Evolutionary conservation across 164 flowering plant species (phyloP).

Genomic region (Magnolia changhungtana): DNA sequence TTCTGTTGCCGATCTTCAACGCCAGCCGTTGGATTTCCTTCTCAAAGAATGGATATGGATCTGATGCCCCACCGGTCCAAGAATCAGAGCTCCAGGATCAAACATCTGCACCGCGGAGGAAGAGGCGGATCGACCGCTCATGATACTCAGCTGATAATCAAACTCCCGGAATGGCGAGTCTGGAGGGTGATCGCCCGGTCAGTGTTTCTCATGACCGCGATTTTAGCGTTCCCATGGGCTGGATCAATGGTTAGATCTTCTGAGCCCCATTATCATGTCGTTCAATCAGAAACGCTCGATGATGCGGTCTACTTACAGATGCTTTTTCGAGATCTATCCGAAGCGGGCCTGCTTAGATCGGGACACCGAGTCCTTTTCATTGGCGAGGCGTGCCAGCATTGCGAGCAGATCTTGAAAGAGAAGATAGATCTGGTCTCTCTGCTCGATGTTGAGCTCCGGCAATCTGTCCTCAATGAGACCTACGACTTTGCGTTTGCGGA

Average conservation of each 20-base stretch:
- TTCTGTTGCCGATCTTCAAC: neutral
- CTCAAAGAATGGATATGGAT: neutral
- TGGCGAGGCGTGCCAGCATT: slow-evolving; percentile 6
- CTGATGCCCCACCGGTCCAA: neutral
- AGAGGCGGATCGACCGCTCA: neutral
- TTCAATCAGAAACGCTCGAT: slow-evolving; percentile 1
- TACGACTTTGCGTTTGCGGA: slow-evolving; percentile 39
- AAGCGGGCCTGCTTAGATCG: slow-evolving; percentile 45
- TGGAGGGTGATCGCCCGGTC: slow-evolving; percentile 46
- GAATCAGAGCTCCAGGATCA: slow-evolving; percentile 4
- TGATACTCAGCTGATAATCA: slow-evolving; percentile 30
- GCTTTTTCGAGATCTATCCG: slow-evolving; percentile 46
- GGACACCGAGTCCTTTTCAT: slow-evolving; percentile 39
- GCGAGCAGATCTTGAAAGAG: slow-evolving; percentile 14
- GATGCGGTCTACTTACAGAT: slow-evolving; percentile 15
- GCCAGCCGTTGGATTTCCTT: neutral
- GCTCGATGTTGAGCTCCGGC: slow-evolving; percentile 26
- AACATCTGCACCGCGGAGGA: neutral
- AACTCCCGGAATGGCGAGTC: slow-evolving; percentile 33
- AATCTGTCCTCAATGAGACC: slow-evolving; percentile 25
- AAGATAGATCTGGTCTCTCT: slow-evolving; percentile 25
- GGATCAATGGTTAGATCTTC: slow-evolving; percentile 10
- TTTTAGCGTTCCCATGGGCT: slow-evolving; percentile 44
- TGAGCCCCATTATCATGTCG: neutral
- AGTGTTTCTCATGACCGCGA: slow-evolving; percentile 37